A percentile compares a stretch with the other conserved stretches of the same genome.
Conservation (phyloP, 768 basidiomycete genomes). For the Tricholoma sp. region DNA sequence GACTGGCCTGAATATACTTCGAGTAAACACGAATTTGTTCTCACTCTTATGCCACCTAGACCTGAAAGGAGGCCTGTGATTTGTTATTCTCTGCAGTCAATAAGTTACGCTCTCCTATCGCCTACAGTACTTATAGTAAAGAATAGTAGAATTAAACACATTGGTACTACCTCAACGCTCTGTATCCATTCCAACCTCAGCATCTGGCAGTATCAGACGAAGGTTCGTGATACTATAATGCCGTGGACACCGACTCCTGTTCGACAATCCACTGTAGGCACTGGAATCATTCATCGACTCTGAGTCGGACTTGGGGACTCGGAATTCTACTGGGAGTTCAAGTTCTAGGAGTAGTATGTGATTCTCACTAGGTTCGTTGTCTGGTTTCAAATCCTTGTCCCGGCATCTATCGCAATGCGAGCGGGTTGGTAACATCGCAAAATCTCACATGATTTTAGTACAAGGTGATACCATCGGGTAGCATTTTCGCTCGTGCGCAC, state of each 20-base stretch:
- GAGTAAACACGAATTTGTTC: no score
- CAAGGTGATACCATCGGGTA: not conserved
- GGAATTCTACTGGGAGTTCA: no score
- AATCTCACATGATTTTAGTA: not conserved
- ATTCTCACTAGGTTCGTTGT: not conserved
- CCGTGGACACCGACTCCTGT: not conserved
- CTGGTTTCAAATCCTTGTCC: not conserved
- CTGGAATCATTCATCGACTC: not conserved
- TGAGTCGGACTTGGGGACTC: no score
- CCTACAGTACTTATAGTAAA: not conserved
- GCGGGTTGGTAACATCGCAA: not conserved
- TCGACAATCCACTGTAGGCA: not conserved
- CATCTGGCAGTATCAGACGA: no score
- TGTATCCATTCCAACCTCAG: no score
- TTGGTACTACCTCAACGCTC: no score
- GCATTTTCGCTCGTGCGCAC: not conserved
- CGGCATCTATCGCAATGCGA: not conserved
- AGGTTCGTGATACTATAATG: no score
- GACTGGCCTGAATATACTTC: not conserved
- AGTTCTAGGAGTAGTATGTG: not conserved
- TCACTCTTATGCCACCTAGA: not conserved
- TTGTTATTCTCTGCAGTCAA: not conserved
- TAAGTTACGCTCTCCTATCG: not conserved
- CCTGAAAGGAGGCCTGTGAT: not conserved
- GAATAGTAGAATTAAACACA: no score